A percentile compares a stretch with the other conserved stretches of the same genome.
phyloP scores from a whole-genome alignment of 345 rosid species.

The Bruguiera parviflora region DNA sequence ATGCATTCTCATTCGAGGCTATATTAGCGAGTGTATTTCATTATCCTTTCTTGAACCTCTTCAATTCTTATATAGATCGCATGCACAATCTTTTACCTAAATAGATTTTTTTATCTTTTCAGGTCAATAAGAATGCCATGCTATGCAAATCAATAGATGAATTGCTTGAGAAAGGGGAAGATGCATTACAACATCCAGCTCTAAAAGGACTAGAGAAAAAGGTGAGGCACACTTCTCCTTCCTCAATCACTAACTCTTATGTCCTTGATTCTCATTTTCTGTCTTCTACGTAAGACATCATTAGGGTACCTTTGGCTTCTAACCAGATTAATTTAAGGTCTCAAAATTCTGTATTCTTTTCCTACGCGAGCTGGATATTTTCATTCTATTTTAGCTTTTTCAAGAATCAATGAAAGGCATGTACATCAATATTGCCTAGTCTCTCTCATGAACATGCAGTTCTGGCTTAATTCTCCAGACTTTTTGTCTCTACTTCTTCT shows the following conservation, averaged over 20 bases:
- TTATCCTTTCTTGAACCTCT: not conserved
- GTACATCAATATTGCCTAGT: not conserved
- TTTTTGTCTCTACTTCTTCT: slow-evolving; percentile 6
- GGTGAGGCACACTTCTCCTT: slow-evolving; percentile 39
- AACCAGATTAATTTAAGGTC: not conserved
- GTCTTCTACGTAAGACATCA: no score
- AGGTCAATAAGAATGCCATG: slow-evolving; percentile 83
- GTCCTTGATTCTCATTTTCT: not conserved
- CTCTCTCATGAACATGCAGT: not conserved
- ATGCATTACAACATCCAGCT: slow-evolving; percentile 46
- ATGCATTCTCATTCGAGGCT: no score
- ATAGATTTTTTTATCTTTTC: slow-evolving; percentile 11
- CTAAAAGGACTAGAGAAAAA: slow-evolving; percentile 51
- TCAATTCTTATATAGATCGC: no score
- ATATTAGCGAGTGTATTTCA: no score
- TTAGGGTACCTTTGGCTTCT: no score
- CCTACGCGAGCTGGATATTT: not conserved
- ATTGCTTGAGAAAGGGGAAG: slow-evolving; percentile 51
- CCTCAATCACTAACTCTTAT: not conserved
- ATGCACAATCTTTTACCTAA: not conserved
- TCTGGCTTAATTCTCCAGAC: not conserved
- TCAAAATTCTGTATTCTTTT: no score
- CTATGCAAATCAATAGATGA: slow-evolving; percentile 73
- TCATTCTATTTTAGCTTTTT: not conserved
- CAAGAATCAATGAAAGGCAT: not conserved